phyloP scores from a whole-genome alignment of 139 green algal genomes.

The Chlorella sorokiniana region DNA sequence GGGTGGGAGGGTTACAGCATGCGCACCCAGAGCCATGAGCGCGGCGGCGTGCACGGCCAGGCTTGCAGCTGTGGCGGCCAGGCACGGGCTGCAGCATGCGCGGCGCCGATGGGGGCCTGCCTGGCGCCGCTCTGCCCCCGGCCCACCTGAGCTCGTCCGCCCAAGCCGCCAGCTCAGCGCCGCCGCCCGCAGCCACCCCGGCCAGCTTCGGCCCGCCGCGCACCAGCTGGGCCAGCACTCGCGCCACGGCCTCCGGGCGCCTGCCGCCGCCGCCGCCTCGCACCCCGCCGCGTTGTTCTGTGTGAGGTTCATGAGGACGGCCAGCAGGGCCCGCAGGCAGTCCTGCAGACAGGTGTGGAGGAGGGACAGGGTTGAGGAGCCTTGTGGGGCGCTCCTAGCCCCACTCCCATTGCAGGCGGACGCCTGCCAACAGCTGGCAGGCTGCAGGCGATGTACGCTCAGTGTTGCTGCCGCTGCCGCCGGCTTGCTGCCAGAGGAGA shows the following conservation, averaged over 20 bases:
- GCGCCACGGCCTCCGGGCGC: slow-evolving; percentile 38
- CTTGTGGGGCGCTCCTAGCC: background rate
- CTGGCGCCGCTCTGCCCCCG: too few relatives aligned
- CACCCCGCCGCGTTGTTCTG: slow-evolving; percentile 65
- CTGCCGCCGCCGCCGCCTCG: slow-evolving; percentile 36
- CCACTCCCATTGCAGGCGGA: background rate
- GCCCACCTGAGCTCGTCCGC: slow-evolving; percentile 39
- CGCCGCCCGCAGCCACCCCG: background rate
- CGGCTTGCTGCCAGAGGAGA: too few relatives aligned
- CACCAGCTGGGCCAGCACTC: slow-evolving; percentile 21
- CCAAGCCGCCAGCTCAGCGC: slow-evolving; percentile 33
- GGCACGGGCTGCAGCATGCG: background rate
- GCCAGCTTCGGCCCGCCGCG: slow-evolving; percentile 12
- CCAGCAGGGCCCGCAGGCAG: slow-evolving; percentile 50
- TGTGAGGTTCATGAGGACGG: slow-evolving; percentile 79
- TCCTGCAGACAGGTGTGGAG: slow-evolving; percentile 18
- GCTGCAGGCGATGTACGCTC: background rate
- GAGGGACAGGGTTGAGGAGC: background rate
- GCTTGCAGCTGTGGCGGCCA: background rate
- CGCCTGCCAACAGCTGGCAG: background rate
- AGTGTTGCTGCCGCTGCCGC: too few relatives aligned
- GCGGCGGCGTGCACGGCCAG: too few relatives aligned
- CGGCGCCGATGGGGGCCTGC: too few relatives aligned
- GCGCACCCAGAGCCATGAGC: too few relatives aligned
- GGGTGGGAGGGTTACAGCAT: too few relatives aligned